A percentile compares a stretch with the other conserved stretches of the same genome.
Evolutionary conservation across 192 early-diverging fungal species (phyloP).

Genomic region (Linnemannia exigua): DNA sequence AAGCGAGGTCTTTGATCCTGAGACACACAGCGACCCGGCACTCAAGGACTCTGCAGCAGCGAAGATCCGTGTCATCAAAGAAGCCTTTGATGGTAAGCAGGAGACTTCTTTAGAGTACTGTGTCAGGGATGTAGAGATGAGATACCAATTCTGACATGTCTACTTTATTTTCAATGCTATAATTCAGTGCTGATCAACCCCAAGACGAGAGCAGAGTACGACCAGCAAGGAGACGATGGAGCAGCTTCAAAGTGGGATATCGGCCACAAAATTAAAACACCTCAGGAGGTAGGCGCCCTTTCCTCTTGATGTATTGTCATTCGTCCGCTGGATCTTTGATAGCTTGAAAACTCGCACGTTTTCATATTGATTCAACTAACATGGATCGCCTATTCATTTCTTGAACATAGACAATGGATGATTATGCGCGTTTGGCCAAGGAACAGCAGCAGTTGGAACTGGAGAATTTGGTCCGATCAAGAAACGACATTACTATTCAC

Average conservation of each 20-base stretch:
- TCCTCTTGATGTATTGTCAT: not conserved
- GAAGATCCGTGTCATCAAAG: slow-evolving; percentile 77
- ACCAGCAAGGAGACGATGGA: slow-evolving; percentile 91
- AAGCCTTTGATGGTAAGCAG: slow-evolving; percentile 78
- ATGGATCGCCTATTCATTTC: not conserved
- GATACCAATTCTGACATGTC: not conserved
- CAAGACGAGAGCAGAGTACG: slow-evolving; percentile 86
- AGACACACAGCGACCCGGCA: slow-evolving; percentile 72
- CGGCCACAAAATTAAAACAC: slow-evolving; percentile 75
- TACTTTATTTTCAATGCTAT: not conserved
- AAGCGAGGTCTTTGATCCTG: slow-evolving; percentile 83
- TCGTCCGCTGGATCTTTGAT: not conserved
- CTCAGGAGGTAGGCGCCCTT: slow-evolving; percentile 66
- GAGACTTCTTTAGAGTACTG: not conserved
- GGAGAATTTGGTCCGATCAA: slow-evolving; percentile 76
- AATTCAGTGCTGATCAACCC: slow-evolving; percentile 81
- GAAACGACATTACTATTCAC: slow-evolving; percentile 64
- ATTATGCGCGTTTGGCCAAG: slow-evolving; percentile 74
- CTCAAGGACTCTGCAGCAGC: slow-evolving; percentile 74
- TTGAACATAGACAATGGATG: slow-evolving; percentile 64
- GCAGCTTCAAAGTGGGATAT: slow-evolving; percentile 70
- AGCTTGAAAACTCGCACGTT: no score
- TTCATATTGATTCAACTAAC: not conserved
- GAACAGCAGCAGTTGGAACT: slow-evolving; percentile 72
- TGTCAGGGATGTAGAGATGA: not conserved